Evolutionary conservation across 768 basidiomycete genomes (phyloP).

Genomic region (Artomyces pyxidatus): DNA sequence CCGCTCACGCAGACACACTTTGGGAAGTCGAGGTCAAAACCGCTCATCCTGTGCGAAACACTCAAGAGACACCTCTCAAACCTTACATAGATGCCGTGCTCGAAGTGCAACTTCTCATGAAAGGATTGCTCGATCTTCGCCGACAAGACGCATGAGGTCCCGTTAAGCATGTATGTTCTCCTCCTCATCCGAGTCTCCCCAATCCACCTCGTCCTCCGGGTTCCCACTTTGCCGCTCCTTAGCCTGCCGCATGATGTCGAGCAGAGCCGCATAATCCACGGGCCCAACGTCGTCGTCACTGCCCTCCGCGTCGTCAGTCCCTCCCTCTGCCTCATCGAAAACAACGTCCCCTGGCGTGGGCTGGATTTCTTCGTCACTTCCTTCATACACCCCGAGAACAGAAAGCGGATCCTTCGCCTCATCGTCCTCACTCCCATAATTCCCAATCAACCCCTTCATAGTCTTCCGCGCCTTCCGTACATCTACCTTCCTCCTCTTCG

Average conservation of each 20-base stretch:
- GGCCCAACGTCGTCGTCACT: constrained; percentile 28
- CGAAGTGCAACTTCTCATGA: constrained; percentile 78
- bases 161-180: background rate
- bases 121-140: constrained; percentile 70
- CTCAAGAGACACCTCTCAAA: constrained; percentile 68
- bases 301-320: constrained; percentile 17
- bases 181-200: constrained; percentile 37
- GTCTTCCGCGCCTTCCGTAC: constrained; percentile 42
- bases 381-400: constrained; percentile 37
- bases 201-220: constrained; percentile 43
- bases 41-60: constrained; percentile 68
- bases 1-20: constrained; percentile 70
- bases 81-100: constrained; percentile 66
- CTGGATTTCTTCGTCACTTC: constrained; percentile 33
- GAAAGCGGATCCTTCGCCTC: constrained; percentile 25
- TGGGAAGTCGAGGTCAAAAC: constrained; percentile 91
- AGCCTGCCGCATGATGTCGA: constrained; percentile 34
- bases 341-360: constrained; percentile 9
- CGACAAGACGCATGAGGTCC: constrained; percentile 53
- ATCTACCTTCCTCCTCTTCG: constrained; percentile 53
- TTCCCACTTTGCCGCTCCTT: constrained; percentile 21
- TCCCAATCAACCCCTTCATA: constrained; percentile 50
- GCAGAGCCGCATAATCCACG: constrained; percentile 32
- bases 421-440: constrained; percentile 46
- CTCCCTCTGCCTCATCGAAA: constrained; percentile 12